Conservation (phyloP, 768 basidiomycete species). For the Pleurotus tuoliensis region DNA sequence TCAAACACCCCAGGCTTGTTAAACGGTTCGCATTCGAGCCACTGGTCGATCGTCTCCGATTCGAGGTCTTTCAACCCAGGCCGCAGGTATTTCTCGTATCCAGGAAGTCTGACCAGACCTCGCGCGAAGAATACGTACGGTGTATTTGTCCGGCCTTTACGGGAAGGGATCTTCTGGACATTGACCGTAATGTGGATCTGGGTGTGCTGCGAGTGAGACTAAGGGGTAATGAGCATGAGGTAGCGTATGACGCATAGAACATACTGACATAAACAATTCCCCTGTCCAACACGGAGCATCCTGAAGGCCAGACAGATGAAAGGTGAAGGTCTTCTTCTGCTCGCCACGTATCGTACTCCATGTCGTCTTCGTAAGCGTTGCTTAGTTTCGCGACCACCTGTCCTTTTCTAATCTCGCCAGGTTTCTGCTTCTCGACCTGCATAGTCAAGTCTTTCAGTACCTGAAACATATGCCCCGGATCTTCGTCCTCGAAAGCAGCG, state of each 20-base stretch:
- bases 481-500: not conserved
- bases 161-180: slow-evolving; percentile 42
- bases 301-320: slow-evolving; percentile 54
- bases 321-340: slow-evolving; percentile 66
- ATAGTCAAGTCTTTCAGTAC: not conserved
- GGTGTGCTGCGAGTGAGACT: slow-evolving; percentile 52
- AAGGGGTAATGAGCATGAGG: not conserved
- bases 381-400: not conserved
- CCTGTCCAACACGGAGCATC: slow-evolving; percentile 29
- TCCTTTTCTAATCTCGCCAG: not conserved
- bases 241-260: not conserved
- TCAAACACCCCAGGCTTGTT: not conserved
- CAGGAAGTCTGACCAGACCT: slow-evolving; percentile 35
- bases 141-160: slow-evolving; percentile 56
- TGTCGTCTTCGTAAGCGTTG: not conserved
- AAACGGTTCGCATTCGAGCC: not conserved
- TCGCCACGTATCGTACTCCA: slow-evolving; percentile 56
- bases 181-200: slow-evolving; percentile 66
- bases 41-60: not conserved
- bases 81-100: slow-evolving; percentile 6
- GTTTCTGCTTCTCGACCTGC: not conserved
- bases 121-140: slow-evolving; percentile 58
- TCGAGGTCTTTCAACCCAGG: not conserved
- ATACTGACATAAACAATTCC: slow-evolving; percentile 63
- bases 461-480: slow-evolving; percentile 2